Evolutionary conservation across 192 early-diverging fungal genomes (phyloP), one percentile per base, ranked within the genome.

Genomic region (Physocladia obscura): DNA sequence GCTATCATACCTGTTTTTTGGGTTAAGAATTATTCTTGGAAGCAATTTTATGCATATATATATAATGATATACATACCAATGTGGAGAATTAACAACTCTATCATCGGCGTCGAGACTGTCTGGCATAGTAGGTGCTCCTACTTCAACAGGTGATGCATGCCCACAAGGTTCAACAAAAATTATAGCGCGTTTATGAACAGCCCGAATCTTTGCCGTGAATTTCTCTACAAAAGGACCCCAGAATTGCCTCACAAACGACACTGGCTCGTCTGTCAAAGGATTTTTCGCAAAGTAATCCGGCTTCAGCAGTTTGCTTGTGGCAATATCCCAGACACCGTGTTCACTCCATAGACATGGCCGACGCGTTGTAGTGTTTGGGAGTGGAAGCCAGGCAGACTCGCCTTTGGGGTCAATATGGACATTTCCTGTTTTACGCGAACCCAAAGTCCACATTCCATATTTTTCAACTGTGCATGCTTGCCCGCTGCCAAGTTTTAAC

Each of bases 151-250:
- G 82, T 19, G 38, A 70, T 59, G 88, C 90, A 57, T 90, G 90
- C 5, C 89, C 87, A 1, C 89, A 73, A 2, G 92, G 92, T 58
- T 92, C 92, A 0, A 93, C 79, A 77, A 93, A 91, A 31, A 92
- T 81, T 50, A 84, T 80, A 38, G 78, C 81, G 11, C 78, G 76
- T 2, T 69, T 64, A 40, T 82, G 79, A 1, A 77, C 83, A 36
- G 58, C 79, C 26, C 91, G 80, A 15, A 93, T 74, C 2, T 79
- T 81, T n/a, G 68, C 67, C 0, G 84, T 81, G 74, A 89, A 92
- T 31, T 65, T 62, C 48, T 83, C 87, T 3, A 92, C 81, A 57
- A 92, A 89, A n/a, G 90, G 90, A 26, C 84, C 57, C 72, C 88
- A 92, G 40, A 82, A 89, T 40, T 91, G 81, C 8, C 71, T 48